These are phyloP conservation scores for Neonectria punicea DNA, from an alignment of 2,329 filamentous ascomycete genomes.

Conservation along the genomic window DNA sequence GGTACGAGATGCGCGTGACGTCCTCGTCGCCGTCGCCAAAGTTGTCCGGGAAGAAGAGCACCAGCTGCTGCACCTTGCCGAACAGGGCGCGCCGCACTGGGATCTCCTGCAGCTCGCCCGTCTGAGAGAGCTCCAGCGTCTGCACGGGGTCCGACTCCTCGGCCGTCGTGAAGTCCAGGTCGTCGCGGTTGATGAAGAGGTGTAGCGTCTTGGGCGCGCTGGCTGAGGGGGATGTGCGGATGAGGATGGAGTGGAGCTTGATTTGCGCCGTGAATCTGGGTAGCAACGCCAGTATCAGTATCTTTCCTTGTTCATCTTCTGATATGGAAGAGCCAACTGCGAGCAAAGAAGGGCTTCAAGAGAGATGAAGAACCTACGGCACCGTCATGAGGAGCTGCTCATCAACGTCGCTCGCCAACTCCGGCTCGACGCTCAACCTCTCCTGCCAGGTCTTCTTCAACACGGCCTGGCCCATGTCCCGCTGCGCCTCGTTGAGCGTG, in stretches of 20 bases:
- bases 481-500: conserved; percentile 82
- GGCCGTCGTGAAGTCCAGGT: conserved; percentile 85
- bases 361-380: conserved; percentile 67
- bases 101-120: conserved; percentile 85
- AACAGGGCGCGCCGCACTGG: conserved; percentile 89
- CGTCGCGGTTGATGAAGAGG: conserved; percentile 86
- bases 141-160: conserved; percentile 78
- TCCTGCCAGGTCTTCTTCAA: conserved; percentile 94
- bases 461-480: conserved; percentile 76
- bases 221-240: conserved; percentile 78
- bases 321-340: background rate
- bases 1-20: conserved; percentile 79
- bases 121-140: conserved; percentile 79
- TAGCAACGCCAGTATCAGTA: background rate
- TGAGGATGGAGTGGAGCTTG: conserved; percentile 87
- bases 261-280: conserved; percentile 92
- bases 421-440: conserved; percentile 74
- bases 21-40: conserved; percentile 85
- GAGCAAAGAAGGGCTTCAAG: background rate
- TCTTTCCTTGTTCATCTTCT: background rate
- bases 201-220: conserved; percentile 85
- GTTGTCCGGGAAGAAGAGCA: conserved; percentile 92
- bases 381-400: conserved; percentile 94
- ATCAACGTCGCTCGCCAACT: conserved; percentile 87
- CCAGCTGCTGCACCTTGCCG: conserved; percentile 82